Conservation (phyloP, 2,329 filamentous ascomycete genomes). For the Phyllachora maydis region DNA sequence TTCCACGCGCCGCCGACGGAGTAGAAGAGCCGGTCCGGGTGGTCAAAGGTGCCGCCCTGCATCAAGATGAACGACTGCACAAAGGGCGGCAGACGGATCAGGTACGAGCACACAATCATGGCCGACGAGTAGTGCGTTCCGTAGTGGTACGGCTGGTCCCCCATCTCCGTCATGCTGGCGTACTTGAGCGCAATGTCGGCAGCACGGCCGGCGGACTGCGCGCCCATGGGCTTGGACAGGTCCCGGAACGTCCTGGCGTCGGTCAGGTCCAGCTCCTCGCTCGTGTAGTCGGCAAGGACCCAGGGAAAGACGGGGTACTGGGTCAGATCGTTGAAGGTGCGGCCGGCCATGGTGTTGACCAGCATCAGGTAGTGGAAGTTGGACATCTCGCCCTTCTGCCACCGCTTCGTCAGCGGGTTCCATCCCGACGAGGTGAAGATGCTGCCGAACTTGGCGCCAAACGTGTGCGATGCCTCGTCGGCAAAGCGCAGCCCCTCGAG, state of each 20-base stretch:
- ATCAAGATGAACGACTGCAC: conserved; percentile 87
- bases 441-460: conserved; percentile 79
- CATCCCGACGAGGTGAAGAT: conserved; percentile 72
- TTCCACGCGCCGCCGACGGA: conserved; percentile 82
- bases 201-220: conserved; percentile 59
- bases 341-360: conserved; percentile 88
- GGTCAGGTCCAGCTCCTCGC: conserved; percentile 71
- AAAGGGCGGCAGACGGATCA: conserved; percentile 88
- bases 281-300: conserved; percentile 91
- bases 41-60: conserved; percentile 91
- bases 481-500: conserved; percentile 60
- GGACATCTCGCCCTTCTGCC: conserved; percentile 86
- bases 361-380: conserved; percentile 99
- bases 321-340: conserved; percentile 94
- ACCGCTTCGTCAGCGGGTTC: conserved; percentile 71
- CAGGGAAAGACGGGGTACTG: conserved; percentile 98
- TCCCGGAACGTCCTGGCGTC: conserved; percentile 78
- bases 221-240: conserved; percentile 89
- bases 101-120: conserved; percentile 94
- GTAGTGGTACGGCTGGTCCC: conserved; percentile 85
- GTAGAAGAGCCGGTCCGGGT: conserved; percentile 87
- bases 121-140: conserved; percentile 97
- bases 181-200: conserved; percentile 69
- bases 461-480: conserved; percentile 35
- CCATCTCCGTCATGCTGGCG: conserved; percentile 75